A percentile compares a stretch with the other conserved stretches of the same genome.
These are phyloP conservation scores for Brassica hybrid DNA, from an alignment of 441 rosid genomes.

Conservation along the genomic window DNA sequence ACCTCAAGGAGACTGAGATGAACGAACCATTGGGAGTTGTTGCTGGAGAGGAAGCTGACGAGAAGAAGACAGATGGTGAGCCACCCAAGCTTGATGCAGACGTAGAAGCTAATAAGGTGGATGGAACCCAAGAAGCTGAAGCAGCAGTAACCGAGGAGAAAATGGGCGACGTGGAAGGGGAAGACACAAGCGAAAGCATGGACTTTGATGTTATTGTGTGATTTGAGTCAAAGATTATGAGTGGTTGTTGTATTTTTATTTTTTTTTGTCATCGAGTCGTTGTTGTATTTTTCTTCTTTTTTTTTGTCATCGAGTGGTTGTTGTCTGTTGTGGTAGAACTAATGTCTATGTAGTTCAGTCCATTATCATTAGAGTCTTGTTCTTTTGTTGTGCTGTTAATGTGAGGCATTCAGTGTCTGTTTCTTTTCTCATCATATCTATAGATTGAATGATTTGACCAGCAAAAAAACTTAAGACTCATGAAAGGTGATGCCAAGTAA, in stretches of 20 bases:
- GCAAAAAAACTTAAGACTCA: neutral
- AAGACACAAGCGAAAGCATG: slow-evolving; percentile 18
- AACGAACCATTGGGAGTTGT: too few species aligned
- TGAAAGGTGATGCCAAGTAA: neutral
- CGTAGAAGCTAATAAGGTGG: slow-evolving; percentile 36
- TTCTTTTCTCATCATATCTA: neutral
- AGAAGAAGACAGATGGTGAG: slow-evolving; percentile 28
- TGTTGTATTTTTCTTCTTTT: too few species aligned
- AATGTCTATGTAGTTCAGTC: slow-evolving; percentile 26
- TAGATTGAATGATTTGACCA: neutral
- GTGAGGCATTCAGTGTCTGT: slow-evolving; percentile 16
- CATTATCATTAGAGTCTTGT: slow-evolving; percentile 26
- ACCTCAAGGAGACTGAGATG: too few species aligned
- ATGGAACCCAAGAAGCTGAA: slow-evolving; percentile 21
- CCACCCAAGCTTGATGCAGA: slow-evolving; percentile 8
- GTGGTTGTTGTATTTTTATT: too few species aligned
- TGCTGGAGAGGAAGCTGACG: slow-evolving; percentile 10
- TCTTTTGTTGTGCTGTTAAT: slow-evolving; percentile 13
- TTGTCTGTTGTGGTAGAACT: slow-evolving; percentile 26
- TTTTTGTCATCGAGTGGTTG: neutral
- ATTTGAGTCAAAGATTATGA: too few species aligned
- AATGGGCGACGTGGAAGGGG: slow-evolving; percentile 36
- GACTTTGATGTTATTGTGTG: too few species aligned
- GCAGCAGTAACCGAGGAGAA: slow-evolving; percentile 32
- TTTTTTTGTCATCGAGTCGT: too few species aligned